Evolutionary conservation across 768 basidiomycete genomes (phyloP), one percentile per base, ranked within the genome.

Genomic region (Tulasnella sp.): DNA sequence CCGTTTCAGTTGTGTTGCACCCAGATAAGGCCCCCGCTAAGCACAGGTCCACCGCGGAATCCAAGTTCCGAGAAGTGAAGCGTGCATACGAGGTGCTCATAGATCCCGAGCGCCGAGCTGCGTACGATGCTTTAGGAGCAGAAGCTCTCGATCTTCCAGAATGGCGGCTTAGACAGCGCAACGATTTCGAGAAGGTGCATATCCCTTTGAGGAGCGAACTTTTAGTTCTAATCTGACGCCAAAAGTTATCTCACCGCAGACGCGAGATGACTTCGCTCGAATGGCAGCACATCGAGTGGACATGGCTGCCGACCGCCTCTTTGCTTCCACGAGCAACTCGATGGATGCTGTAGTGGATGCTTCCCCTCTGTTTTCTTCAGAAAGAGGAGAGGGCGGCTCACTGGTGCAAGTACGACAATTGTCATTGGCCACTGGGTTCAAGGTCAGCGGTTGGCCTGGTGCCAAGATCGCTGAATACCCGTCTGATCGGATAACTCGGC

Each of bases 101-200:
- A n/a, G 31, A 59, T 34, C 58, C 57, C 19, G 24, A 49, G 24
- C 46, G 31, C 15, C 59, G 61, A 19, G 52, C 59, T 4, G 43
- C 51, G 8, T 62, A 62, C 53, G 61, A 62, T 43, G 38, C 48
- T 15, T 43, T 60, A n/a, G 61, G 61, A n/a, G 60, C 57, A 27
- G 60, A 61, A 25, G 60, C 55, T 2, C 48, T 61, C 12, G 45
- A 44, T 24, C 30, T 34, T 27, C 43, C 30, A 24, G 30, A 53
- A 42, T 21, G 50, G 43, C 44, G 57, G 10, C 44, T 55, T 25
- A 41, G 25, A 30, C 57, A 56, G 56, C 29, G 25, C 8, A 58
- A 61, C 24, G 34, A 25, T 27, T 34, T 53, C 17, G 60, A 61
- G 34, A 31, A 61, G 53, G 60, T 61, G 41, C n/a, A n/a, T 29